Evolutionary conservation across 2,329 filamentous ascomycete genomes (phyloP).

Genomic region (Huntiella bhutanensis): DNA sequence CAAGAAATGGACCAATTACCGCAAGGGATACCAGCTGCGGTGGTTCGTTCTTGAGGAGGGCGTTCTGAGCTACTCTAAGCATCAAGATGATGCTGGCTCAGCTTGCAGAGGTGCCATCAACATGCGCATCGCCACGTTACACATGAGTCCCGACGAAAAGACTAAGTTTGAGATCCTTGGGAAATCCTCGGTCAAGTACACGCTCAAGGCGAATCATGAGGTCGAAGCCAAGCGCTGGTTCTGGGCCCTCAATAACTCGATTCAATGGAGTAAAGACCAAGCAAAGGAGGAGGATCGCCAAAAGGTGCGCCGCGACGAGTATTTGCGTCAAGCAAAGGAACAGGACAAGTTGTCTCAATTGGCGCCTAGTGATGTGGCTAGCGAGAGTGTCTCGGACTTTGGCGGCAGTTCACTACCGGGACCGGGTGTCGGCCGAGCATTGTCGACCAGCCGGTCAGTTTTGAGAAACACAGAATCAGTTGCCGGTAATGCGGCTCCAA

Average conservation of each 20-base stretch:
- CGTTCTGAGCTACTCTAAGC: conserved; percentile 96
- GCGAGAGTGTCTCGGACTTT: conserved; percentile 32
- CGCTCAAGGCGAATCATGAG: conserved; percentile 91
- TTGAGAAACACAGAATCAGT: not conserved
- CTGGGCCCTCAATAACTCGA: conserved; percentile 96
- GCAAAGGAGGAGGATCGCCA: conserved; percentile 75
- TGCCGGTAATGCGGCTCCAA: conserved; percentile 23
- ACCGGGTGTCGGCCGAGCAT: conserved; percentile 15
- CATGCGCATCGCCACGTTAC: conserved; percentile 85
- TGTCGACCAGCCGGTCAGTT: conserved; percentile 6
- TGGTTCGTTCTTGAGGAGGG: conserved; percentile 98
- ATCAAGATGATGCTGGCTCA: conserved; percentile 91
- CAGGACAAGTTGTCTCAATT: conserved; percentile 35
- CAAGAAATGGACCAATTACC: conserved; percentile 99
- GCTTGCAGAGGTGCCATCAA: conserved; percentile 96
- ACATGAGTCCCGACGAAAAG: conserved; percentile 96
- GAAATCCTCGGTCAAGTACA: conserved; percentile 97
- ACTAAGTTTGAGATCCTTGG: conserved; percentile 94
- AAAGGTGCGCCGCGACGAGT: conserved; percentile 53
- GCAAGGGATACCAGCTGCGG: conserved; percentile 83
- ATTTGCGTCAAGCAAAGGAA: conserved; percentile 62
- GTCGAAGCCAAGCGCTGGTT: conserved; percentile 98
- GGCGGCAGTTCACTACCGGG: conserved; percentile 6
- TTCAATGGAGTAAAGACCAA: conserved; percentile 96
- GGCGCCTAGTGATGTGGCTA: conserved; percentile 27